Evolutionary conservation across 1,284 basidiomycete genomes (phyloP).

Genomic region (Tilletia indica): DNA sequence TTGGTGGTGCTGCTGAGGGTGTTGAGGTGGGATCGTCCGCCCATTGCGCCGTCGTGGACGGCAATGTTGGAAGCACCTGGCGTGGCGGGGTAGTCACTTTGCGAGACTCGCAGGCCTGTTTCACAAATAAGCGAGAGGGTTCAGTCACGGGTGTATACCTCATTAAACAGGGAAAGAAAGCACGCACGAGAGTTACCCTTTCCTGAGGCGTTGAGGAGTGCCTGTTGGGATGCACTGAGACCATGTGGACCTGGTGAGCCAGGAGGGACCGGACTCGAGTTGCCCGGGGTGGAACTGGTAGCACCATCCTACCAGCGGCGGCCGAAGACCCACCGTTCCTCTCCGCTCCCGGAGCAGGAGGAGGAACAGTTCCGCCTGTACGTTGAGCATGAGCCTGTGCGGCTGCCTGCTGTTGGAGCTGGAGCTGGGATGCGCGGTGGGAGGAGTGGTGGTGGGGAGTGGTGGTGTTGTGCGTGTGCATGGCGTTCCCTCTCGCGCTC

Average conservation of each 20-base stretch:
- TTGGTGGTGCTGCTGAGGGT: background rate
- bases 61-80: conserved; percentile 44
- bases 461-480: conserved; percentile 1
- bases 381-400: conserved; percentile 14
- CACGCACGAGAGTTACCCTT: conserved; percentile 12
- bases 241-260: background rate
- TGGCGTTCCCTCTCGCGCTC: conserved; percentile 14
- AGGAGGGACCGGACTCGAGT: conserved; percentile 3
- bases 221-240: conserved; percentile 10
- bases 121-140: background rate
- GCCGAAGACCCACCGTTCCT: background rate
- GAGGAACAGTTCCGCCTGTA: background rate
- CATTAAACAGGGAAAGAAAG: background rate
- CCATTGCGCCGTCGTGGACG: conserved; percentile 46
- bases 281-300: background rate
- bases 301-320: background rate
- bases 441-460: conserved; percentile 13
- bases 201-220: conserved; percentile 10
- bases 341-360: background rate
- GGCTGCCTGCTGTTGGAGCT: conserved; percentile 12
- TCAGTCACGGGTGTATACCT: background rate
- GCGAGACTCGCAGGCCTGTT: conserved; percentile 32
- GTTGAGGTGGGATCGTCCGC: conserved; percentile 19
- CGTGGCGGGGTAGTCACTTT: conserved; percentile 35
- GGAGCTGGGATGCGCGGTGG: background rate